Base-by-base conservation (phyloP, 805 yeast species). In the Candida methanosorbosa region DNA sequence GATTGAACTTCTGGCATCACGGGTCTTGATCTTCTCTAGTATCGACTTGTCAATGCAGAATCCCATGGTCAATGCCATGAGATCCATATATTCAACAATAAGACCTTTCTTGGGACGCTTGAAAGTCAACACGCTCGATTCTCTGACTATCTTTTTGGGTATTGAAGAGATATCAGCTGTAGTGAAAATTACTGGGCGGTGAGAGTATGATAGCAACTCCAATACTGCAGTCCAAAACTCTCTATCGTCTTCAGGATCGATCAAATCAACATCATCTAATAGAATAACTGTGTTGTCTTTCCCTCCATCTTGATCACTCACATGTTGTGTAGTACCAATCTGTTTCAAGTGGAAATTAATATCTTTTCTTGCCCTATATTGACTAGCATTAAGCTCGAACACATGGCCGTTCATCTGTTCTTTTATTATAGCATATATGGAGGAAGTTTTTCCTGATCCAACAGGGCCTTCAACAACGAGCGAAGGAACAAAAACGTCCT, bases 241-340 rank as follows among this genome's bases (percentile, higher is more conserved):
- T 37, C 71, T 74, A 47, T 92, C 97, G 22, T 72, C 75, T 27
- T 70, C 75, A 35, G 75, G 85, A 47, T 81, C 85, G 15, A 88
- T 53, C 9, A 84, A 63, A 51, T 90, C 95, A 27, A 83, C 88
- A 47, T 90, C 96, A 45, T 88, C 95, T 38, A 90, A 65, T 23
- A 92, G 56, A 4, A 92, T 78, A 5, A 86, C 61, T 16, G 8
- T 26, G 14, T 8, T n/a, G 8, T 30, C 30, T 5, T 19, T 11
- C 32, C 28, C 17, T n/a, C n/a, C n/a, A n/a, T n/a, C n/a, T n/a
- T n/a, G n/a, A 29, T 46, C 46, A 16, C 33, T 27, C 12, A 38
- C 45, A 24, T 55, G 56, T 39, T 85, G 86, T 0, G 94, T 81
- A 4, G 95, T 88, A 37, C 90, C 77, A 35, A 87, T 70, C 48